Base-by-base conservation (phyloP, 208 protist genomes). In the Trypanosoma platydactyli region DNA sequence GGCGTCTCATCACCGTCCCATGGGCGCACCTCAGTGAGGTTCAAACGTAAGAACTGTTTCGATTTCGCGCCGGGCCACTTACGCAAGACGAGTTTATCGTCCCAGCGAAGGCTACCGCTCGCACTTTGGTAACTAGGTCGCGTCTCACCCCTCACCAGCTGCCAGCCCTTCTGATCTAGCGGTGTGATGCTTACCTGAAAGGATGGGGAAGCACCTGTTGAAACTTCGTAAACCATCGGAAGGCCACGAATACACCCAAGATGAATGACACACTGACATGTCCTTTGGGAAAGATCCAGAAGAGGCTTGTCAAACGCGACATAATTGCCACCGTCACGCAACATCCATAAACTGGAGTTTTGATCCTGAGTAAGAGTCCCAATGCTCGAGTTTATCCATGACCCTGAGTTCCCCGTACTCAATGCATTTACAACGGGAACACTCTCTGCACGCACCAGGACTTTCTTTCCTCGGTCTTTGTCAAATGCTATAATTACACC, bases 31-130 rank as follows among this genome's bases (percentile, higher is more conserved):
- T 95, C 86, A n/a, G 77, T 92, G 42, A 95, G 78, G 53, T 95
- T 91, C 20, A 95, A 76, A n/a, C 89, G 89, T 55, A 88, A 59
- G 76, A 92, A 95, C 78, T 95, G 89, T 24, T 80, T 80, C n/a
- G 73, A 71, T 29, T 57, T 71, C 42, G 89, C 89, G 3, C 89
- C 89, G 13, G 89, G 89, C 87, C 87, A 93, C 72, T 95, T 95
- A 30, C 79, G 80, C 60, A 95, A 68, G 13, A 89, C 83, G 38
- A 95, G 79, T 61, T 91, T 63, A 74, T 95, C 86, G 35, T 77
- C 76, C 87, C 89, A 95, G 15, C 82, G 79, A 46, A 95, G 63
- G 49, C 77, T 93, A 25, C 89, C 89, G 52, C 89, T 95, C 46
- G 84, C 85, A 73, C 84, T 93, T 64, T 91, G 89, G 62, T 95